Conservation (phyloP, 495 filamentous ascomycete genomes). For the Penicillium lagena region DNA sequence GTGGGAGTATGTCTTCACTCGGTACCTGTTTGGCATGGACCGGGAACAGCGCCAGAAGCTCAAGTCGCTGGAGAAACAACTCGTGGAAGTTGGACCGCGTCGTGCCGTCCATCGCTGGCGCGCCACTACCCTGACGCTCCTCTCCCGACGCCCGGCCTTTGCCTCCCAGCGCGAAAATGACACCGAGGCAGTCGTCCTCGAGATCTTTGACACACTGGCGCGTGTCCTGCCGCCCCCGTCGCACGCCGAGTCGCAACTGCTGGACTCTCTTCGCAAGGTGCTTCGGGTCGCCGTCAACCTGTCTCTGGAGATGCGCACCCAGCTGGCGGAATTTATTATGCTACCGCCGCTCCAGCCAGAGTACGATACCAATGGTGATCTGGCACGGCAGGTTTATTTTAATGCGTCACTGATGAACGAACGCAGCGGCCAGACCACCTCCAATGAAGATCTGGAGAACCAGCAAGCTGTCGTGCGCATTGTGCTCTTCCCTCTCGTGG, state of each 20-base stretch:
- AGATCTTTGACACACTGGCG: slow-evolving; percentile 72
- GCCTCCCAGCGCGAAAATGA: slow-evolving; percentile 70
- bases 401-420: slow-evolving; percentile 92
- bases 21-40: slow-evolving; percentile 98
- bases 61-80: slow-evolving; percentile 82
- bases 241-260: slow-evolving; percentile 64
- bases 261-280: slow-evolving; percentile 75
- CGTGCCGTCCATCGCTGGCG: slow-evolving; percentile 92
- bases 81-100: slow-evolving; percentile 77
- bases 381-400: slow-evolving; percentile 75
- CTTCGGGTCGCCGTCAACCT: slow-evolving; percentile 77
- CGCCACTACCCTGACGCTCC: slow-evolving; percentile 82
- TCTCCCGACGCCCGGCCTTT: slow-evolving; percentile 71
- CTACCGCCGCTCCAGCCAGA: slow-evolving; percentile 91
- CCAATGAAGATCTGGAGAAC: slow-evolving; percentile 71
- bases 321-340: slow-evolving; percentile 96
- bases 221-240: slow-evolving; percentile 78
- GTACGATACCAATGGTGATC: slow-evolving; percentile 87
- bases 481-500: slow-evolving; percentile 88
- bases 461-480: slow-evolving; percentile 74
- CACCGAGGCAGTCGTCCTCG: slow-evolving; percentile 81
- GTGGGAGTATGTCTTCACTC: slow-evolving; percentile 95
- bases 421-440: slow-evolving; percentile 59
- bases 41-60: slow-evolving; percentile 94
- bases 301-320: slow-evolving; percentile 92